Evolutionary conservation across 257 asterid species (phyloP), one percentile per base, ranked within the genome.

Genomic region (Echium plantagineum): DNA sequence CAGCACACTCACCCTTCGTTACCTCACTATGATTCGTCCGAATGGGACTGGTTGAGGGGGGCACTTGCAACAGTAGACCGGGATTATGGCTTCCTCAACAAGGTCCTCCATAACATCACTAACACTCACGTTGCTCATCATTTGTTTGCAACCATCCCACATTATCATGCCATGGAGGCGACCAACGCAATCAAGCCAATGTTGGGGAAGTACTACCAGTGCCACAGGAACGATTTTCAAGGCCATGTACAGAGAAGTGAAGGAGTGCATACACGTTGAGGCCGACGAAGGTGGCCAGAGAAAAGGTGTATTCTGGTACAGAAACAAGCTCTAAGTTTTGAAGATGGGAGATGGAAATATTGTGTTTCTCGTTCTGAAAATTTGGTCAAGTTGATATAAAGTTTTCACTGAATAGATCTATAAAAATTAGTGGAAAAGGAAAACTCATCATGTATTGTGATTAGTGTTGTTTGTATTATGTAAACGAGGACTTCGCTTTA

Each of bases 11-110:
- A 88, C 74, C 83, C 93, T 1, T 49, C 94, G 0, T 61, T 88
- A 68, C 94, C 94, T 12, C 96, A 87, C 42, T 87, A 87, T 7
- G 87, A 85, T 57, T 79, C 96, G 7, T 72, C 87, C 0, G 96
- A 85, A 67, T 87, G 96, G 94, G 96, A 87, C 5, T 87, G 96
- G 96, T 65, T 87, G 38, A 74, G 90, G 61, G 96, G 96, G 0
- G 94, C 96, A 8, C 51, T 87, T 56, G 82, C 96, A 28, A 87
- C 96, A 0, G 78, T 83, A 0, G 96, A 87, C 56, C 62, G 96
- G 55, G 96, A 87, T 31, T 87, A 83, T 6, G 91, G 94, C 3
- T 61, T 87, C 31, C 80, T 87, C 13, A 87, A 87, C 84, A 81
- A 66, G 26, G 85, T 85, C 48, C 81, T 88, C 80, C 96, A 85